A percentile compares a stretch with the other conserved stretches of the same genome.
These are phyloP conservation scores for Nidula niveotomentosa DNA, from an alignment of 1,284 basidiomycete genomes.

Conservation along the genomic window DNA sequence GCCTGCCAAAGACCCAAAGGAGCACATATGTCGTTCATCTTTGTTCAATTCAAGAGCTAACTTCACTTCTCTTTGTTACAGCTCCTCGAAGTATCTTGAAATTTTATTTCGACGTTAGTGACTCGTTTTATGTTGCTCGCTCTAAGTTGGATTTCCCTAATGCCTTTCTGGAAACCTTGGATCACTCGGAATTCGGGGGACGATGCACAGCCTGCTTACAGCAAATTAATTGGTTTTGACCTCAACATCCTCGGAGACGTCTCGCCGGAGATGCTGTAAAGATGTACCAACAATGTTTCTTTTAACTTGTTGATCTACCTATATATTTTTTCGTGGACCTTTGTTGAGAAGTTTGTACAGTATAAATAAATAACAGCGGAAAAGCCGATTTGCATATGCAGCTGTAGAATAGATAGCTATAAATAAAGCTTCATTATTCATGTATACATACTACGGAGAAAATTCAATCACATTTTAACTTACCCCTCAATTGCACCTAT, in stretches of 20 bases:
- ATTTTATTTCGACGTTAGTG: conserved; percentile 90
- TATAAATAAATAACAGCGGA: too few relatives aligned
- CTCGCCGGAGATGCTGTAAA: conserved; percentile 74
- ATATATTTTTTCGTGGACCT: too few relatives aligned
- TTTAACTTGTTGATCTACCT: too few relatives aligned
- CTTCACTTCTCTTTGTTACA: conserved; percentile 27
- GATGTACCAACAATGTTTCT: too few relatives aligned
- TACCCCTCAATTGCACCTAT: too few relatives aligned
- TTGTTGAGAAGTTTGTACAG: too few relatives aligned
- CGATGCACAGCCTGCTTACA: conserved; percentile 59
- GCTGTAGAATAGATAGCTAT: too few relatives aligned
- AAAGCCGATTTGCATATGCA: too few relatives aligned
- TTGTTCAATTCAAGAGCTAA: conserved; percentile 7
- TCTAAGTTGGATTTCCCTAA: background rate
- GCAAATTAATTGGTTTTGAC: conserved; percentile 59
- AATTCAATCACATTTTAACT: too few relatives aligned
- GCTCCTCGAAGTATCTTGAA: conserved; percentile 86
- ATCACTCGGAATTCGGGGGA: conserved; percentile 71
- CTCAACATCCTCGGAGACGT: conserved; percentile 70
- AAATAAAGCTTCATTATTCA: too few relatives aligned
- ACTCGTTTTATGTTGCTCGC: background rate
- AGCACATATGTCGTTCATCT: conserved; percentile 48
- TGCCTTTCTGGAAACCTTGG: conserved; percentile 66
- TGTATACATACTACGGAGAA: too few relatives aligned
- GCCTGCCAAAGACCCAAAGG: conserved; percentile 84